phyloP scores from a whole-genome alignment of 345 rosid species.

The Pistacia vera region DNA sequence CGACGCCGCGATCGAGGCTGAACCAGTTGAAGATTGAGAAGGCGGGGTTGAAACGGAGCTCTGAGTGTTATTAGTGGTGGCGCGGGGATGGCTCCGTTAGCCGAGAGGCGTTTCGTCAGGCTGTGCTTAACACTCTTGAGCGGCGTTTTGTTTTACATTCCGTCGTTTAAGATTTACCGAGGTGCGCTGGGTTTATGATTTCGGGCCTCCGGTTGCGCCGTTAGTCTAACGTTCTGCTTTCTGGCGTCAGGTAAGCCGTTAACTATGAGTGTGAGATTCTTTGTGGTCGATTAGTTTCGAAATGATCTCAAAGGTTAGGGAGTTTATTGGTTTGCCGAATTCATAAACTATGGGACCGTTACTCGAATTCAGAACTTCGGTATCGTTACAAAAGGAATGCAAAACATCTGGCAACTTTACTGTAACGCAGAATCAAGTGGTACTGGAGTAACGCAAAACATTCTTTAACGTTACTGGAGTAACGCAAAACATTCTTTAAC shows the following conservation, averaged over 20 bases:
- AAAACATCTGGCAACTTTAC: too few relatives aligned
- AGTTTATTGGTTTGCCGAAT: too few relatives aligned
- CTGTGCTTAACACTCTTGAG: constrained; percentile 74
- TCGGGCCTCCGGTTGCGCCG: constrained; percentile 88
- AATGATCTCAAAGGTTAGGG: not conserved
- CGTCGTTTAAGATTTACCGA: constrained; percentile 86
- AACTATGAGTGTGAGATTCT: not conserved
- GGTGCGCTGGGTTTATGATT: constrained; percentile 94
- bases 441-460: not conserved
- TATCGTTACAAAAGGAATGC: too few relatives aligned
- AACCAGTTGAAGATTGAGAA: constrained; percentile 70
- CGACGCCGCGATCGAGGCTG: constrained; percentile 74
- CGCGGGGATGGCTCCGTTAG: constrained; percentile 42
- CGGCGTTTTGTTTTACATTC: constrained; percentile 77
- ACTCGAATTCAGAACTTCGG: too few relatives aligned
- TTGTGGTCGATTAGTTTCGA: not conserved
- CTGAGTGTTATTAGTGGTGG: constrained; percentile 48
- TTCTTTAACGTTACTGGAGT: not conserved
- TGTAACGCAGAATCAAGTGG: too few relatives aligned
- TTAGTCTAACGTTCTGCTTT: constrained; percentile 77
- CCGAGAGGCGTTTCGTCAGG: constrained; percentile 82
- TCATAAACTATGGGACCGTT: too few relatives aligned
- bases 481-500: not conserved
- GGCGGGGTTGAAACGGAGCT: constrained; percentile 74
- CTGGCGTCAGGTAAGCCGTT: constrained; percentile 82